Evolutionary conservation across 805 yeast genomes (phyloP), one percentile per base, ranked within the genome.

Genomic region (Candida coleopterorum): DNA sequence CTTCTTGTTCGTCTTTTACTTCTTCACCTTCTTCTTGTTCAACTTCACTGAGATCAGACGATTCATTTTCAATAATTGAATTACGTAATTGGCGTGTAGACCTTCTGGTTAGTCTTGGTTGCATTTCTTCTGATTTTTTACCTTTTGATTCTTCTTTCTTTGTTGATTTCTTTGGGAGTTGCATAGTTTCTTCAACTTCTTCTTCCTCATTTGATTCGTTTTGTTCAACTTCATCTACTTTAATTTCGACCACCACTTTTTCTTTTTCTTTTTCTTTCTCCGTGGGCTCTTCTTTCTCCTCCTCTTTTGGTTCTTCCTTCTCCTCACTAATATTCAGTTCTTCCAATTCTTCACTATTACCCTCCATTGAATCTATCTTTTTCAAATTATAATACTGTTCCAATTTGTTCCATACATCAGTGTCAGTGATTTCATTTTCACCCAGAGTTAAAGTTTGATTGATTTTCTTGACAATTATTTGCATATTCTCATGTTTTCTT

Each of bases 351-450:
- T 42, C 21, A 22, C 35, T 11, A 40, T 42, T 11, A 41, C 40
- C 62, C 40, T 75, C 87, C 16, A 79, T 43, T 18, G 65, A 71
- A 41, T 81, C 87, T 8, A 81, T 60, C 17, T 73, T 75, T 6
- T 69, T 64, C 34, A 84, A 57, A 47, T 84, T 70, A 50, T 81
- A 85, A 25, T 74, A 56, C 23, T 58, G 58, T 2, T 48, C 58
- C 18, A 85, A 63, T 49, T 76, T 79, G 18, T 60, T 68, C 81
- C 83, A 76, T 3, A 83, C 63, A 29, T 81, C 81, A 2, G 51
- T 49, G 0, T 73, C 68, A 2, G 76, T 64, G 38, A 75, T 59
- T 23, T 46, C 48, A 23, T 38, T 36, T 25, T 33, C 44, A 10
- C 45, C 42, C 16, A 43, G 35, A 29, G 43, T 29, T 49, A 43